phyloP scores from a whole-genome alignment of 2,329 filamentous ascomycete genomes.

The Trichoderma citrinoviride region DNA sequence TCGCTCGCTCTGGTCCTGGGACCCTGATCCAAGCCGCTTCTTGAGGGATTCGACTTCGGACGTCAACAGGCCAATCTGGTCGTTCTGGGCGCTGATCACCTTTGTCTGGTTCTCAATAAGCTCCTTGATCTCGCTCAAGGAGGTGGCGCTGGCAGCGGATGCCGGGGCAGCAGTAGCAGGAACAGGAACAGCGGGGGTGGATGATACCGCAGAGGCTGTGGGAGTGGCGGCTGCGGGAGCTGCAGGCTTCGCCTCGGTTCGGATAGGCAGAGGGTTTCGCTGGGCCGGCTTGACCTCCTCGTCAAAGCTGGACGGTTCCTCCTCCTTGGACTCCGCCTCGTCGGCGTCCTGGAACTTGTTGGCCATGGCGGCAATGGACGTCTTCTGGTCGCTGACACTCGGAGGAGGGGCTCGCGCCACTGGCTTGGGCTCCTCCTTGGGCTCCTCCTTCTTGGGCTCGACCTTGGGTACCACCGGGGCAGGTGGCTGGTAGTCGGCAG shows the following conservation, averaged over 20 bases:
- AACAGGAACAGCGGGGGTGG: constrained; percentile 28
- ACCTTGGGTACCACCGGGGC: constrained; percentile 45
- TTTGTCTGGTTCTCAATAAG: constrained; percentile 74
- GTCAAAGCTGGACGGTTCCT: constrained; percentile 80
- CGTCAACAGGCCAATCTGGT: constrained; percentile 69
- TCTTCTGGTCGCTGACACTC: constrained; percentile 79
- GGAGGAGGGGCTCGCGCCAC: constrained; percentile 51
- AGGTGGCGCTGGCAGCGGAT: constrained; percentile 53
- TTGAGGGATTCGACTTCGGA: constrained; percentile 78
- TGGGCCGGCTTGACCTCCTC: constrained; percentile 75
- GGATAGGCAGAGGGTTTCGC: constrained; percentile 46
- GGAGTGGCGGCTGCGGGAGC: constrained; percentile 35
- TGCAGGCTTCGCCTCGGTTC: constrained; percentile 42
- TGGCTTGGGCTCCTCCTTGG: constrained; percentile 55
- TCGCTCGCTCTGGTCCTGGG: constrained; percentile 63
- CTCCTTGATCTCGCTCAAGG: constrained; percentile 73
- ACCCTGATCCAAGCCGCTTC: constrained; percentile 60
- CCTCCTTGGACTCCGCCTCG: constrained; percentile 52
- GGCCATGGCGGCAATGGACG: constrained; percentile 80
- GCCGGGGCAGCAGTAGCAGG: constrained; percentile 34
- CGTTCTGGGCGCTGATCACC: constrained; percentile 73
- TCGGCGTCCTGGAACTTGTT: constrained; percentile 78
- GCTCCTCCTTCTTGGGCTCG: constrained; percentile 36
- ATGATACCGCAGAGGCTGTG: constrained; percentile 30
- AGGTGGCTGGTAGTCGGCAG: constrained; percentile 63